Conservation (phyloP, 441 rosid species). For the Daphne laureola region DNA sequence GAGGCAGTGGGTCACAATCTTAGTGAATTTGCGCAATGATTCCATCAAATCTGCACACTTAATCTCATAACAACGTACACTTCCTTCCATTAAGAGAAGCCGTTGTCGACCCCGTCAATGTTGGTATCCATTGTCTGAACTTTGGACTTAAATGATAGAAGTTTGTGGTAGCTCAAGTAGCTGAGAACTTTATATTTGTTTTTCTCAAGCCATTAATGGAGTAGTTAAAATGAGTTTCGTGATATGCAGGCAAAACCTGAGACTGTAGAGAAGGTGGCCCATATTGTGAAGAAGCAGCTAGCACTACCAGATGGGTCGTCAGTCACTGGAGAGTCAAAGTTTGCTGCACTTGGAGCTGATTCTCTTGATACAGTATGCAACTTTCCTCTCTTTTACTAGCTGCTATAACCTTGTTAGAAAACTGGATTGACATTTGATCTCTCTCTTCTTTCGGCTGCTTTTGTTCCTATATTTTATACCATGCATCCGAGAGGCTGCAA, state of each 20-base stretch:
- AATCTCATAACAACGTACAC: background rate
- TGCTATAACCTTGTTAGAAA: too few relatives aligned
- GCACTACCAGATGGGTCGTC: slow-evolving; percentile 41
- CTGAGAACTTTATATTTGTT: too few relatives aligned
- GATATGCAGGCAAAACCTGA: slow-evolving; percentile 58
- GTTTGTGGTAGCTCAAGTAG: background rate
- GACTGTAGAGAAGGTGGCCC: slow-evolving; percentile 62
- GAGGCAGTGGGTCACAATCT: too few relatives aligned
- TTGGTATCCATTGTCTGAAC: background rate
- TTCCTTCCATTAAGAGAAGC: too few relatives aligned
- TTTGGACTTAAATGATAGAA: background rate
- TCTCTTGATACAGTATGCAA: slow-evolving; percentile 70
- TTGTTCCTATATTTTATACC: too few relatives aligned
- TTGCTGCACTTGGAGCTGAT: slow-evolving; percentile 75
- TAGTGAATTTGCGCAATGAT: too few relatives aligned
- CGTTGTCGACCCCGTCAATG: too few relatives aligned
- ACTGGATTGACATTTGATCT: too few relatives aligned
- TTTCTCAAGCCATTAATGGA: too few relatives aligned
- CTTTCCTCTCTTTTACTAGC: background rate
- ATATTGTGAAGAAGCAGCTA: slow-evolving; percentile 68
- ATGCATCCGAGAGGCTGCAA: too few relatives aligned
- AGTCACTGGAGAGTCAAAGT: slow-evolving; percentile 57
- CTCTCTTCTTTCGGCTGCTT: too few relatives aligned
- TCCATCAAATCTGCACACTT: too few relatives aligned
- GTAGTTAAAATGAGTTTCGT: background rate